phyloP scores from a whole-genome alignment of 176 grass and related monocot species.

The Avena insularis region DNA sequence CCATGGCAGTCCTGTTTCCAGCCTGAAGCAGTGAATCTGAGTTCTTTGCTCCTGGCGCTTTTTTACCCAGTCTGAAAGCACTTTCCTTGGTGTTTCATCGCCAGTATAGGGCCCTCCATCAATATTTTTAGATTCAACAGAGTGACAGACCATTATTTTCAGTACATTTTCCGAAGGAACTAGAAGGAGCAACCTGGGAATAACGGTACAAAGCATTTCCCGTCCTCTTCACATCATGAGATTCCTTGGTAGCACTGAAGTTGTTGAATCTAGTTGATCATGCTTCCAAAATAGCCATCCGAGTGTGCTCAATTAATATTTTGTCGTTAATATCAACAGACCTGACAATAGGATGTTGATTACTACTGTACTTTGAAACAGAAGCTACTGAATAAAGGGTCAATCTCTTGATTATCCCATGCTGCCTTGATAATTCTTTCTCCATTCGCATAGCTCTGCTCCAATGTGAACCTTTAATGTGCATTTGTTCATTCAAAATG shows the following conservation, averaged over 20 bases:
- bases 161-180: constrained; percentile 17
- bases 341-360: constrained; percentile 8
- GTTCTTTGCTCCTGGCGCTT: constrained; percentile 64
- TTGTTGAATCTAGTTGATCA: constrained; percentile 50
- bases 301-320: constrained; percentile 61
- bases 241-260: constrained; percentile 34
- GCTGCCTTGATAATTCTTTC: constrained; percentile 62
- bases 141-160: constrained; percentile 20
- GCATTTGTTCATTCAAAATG: constrained; percentile 56
- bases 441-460: constrained; percentile 56
- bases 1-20: constrained; percentile 78
- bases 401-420: constrained; percentile 68
- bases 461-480: constrained; percentile 81
- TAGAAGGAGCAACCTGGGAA: constrained; percentile 16
- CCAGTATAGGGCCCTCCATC: constrained; percentile 16
- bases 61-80: constrained; percentile 36
- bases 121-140: constrained; percentile 14
- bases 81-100: constrained; percentile 39
- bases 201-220: constrained; percentile 18
- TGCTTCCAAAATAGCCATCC: constrained; percentile 64
- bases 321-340: constrained; percentile 43
- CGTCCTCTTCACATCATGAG: constrained; percentile 29
- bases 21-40: constrained; percentile 68
- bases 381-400: constrained; percentile 55
- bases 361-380: constrained; percentile 35